Base-by-base conservation (phyloP, 225 moss, liverwort and hornwort species). In the Bryoerythrophyllum caledonicum region DNA sequence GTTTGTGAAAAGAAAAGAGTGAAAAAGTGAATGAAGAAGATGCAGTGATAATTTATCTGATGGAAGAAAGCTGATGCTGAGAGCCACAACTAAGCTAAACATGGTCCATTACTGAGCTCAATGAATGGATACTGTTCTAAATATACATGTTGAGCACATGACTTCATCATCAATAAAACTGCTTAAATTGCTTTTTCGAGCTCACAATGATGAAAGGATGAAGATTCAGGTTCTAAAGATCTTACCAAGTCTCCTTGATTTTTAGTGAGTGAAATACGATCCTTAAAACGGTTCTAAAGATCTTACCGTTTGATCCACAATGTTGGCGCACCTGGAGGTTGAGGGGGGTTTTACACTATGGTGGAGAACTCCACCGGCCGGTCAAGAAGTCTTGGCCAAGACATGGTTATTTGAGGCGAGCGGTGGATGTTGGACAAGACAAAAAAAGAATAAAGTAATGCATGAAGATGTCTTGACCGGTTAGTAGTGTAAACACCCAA, bases 1-100 rank as follows among this genome's bases (percentile, higher is more conserved):
- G 15, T 67, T 53, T 19, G 46, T 9, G 25, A 7, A 74, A 70
- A n/a, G n/a, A 76, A 16, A 61, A 62, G 40, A 62, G 30, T 60
- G 25, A 68, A 3, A 54, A 16, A 32, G 21, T 60, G 43, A 54
- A 38, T 14, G 60, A 43, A 24, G 6, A 10, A 43, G 54, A 37
- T 37, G 37, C 37, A 7, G 37, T 37, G 37, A 7, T 37, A 37
- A 46, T 12, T 65, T 69, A 94, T 93, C 81, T 99, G 97, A 75
- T 83, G 81, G 74, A 99, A 99, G 54, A 94, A 99, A 59, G 97
- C 97, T 11, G 94, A 99, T 67, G 97, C 93, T 34, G 97, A 94
- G 24, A 99, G 88, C 97, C 97, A 99, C 70, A 99, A 32, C 38
- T 21, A 41, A 64, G n/a, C 20, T n/a, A n/a, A 26, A 65, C 27